Percentiles rank a stretch among this genome's conserved stretches.
These are phyloP conservation scores for Melianthus villosus DNA, from an alignment of 441 rosid genomes.

Conservation along the genomic window DNA sequence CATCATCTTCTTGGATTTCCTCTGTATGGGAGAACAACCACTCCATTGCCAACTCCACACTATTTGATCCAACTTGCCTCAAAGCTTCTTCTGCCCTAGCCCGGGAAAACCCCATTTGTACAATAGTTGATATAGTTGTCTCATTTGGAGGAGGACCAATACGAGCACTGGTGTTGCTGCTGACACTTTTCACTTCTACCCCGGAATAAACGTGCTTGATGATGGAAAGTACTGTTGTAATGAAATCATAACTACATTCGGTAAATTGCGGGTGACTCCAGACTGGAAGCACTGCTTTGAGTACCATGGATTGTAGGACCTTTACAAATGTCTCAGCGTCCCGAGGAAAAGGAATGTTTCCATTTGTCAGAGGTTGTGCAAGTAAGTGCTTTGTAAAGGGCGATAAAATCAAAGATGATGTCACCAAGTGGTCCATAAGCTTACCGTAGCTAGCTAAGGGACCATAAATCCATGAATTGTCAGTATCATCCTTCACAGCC, in stretches of 20 bases:
- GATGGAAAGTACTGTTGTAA: conserved; percentile 60
- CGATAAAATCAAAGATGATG: conserved; percentile 54
- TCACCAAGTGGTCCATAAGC: conserved; percentile 71
- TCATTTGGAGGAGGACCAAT: conserved; percentile 79
- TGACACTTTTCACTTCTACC: conserved; percentile 66
- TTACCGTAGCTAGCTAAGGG: conserved; percentile 76
- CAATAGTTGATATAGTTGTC: conserved; percentile 68
- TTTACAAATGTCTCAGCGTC: conserved; percentile 81
- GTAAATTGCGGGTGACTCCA: conserved; percentile 87
- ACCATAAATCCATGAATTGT: conserved; percentile 62
- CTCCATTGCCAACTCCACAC: conserved; percentile 98
- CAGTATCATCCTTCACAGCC: conserved; percentile 57
- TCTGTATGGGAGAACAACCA: conserved; percentile 81
- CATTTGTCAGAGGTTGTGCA: conserved; percentile 78
- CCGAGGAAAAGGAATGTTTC: conserved; percentile 77
- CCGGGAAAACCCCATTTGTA: conserved; percentile 97
- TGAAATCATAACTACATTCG: conserved; percentile 51
- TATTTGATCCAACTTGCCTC: conserved; percentile 82
- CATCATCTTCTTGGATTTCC: conserved; percentile 97
- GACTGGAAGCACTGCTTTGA: conserved; percentile 70
- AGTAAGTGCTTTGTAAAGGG: too few species aligned
- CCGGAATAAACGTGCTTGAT: conserved; percentile 79
- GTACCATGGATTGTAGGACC: conserved; percentile 78
- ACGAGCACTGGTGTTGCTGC: conserved; percentile 52
- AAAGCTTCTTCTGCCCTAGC: conserved; percentile 92